These are phyloP conservation scores for Pleurozium schreberi DNA, from an alignment of 225 moss, liverwort and hornwort genomes.

Conservation along the genomic window DNA sequence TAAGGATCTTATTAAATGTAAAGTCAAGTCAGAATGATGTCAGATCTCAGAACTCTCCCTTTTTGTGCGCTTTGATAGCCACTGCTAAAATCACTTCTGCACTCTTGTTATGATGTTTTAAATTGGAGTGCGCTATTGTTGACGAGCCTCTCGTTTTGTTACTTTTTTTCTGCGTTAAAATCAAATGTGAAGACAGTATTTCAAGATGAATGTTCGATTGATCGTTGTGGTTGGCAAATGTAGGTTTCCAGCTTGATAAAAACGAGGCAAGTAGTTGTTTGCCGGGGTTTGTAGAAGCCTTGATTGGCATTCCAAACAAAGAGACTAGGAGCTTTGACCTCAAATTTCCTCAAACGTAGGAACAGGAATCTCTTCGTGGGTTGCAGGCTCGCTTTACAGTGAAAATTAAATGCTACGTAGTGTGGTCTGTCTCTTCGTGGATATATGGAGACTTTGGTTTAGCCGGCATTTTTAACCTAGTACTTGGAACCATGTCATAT, in stretches of 20 bases:
- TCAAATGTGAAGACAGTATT: background rate
- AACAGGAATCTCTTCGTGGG: slow-evolving; percentile 82
- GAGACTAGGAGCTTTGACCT: slow-evolving; percentile 78
- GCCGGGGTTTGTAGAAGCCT: slow-evolving; percentile 83
- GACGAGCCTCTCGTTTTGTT: background rate
- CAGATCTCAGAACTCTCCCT: background rate
- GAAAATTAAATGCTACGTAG: background rate
- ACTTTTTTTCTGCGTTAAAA: background rate
- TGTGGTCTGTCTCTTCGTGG: background rate
- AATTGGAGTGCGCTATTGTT: background rate
- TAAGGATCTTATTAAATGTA: background rate
- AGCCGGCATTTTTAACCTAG: background rate
- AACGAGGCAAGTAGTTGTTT: slow-evolving; percentile 85
- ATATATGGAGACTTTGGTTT: background rate
- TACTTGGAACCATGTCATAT: background rate
- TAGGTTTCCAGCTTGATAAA: slow-evolving; percentile 95
- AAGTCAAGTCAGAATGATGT: background rate
- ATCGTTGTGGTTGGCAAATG: background rate
- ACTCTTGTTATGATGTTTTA: background rate
- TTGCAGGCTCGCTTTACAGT: slow-evolving; percentile 61
- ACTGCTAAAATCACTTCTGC: background rate
- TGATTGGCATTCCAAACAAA: slow-evolving; percentile 53
- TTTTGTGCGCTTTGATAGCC: background rate
- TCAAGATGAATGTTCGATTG: background rate
- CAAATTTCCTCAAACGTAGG: slow-evolving; percentile 81